phyloP scores from a whole-genome alignment of 306 rosid genomes.

The Prosopis cineraria region DNA sequence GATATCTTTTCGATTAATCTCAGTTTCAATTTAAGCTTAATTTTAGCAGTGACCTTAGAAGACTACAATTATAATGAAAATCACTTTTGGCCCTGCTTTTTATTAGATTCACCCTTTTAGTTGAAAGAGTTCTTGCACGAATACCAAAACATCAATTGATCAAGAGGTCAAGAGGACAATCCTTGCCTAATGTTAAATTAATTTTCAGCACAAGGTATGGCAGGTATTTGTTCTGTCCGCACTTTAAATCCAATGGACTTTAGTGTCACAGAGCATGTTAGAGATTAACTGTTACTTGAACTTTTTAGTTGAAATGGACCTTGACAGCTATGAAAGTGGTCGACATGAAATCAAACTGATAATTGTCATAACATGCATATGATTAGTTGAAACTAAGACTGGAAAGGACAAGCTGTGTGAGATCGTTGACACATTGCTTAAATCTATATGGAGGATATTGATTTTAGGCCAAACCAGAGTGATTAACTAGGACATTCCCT shows the following conservation, averaged over 20 bases:
- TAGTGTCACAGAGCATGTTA: background rate
- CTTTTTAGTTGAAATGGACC: background rate
- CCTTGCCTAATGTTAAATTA: background rate
- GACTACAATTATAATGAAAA: background rate
- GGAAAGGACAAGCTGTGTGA: background rate
- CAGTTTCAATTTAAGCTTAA: background rate
- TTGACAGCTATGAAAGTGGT: background rate
- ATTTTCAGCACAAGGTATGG: background rate
- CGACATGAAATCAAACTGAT: background rate
- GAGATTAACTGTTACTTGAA: background rate
- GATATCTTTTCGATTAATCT: background rate
- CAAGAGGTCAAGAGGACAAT: background rate
- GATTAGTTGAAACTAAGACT: background rate
- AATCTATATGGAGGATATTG: background rate
- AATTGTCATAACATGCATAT: background rate
- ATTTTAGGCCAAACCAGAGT: background rate
- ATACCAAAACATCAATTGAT: background rate
- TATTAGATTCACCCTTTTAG: background rate
- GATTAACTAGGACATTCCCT: background rate
- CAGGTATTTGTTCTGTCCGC: too few species aligned
- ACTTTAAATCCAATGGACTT: too few species aligned
- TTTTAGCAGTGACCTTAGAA: too few species aligned
- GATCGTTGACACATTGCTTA: background rate
- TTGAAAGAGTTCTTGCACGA: background rate
- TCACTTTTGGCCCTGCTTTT: background rate